A percentile compares a stretch with the other conserved stretches of the same genome.
Evolutionary conservation across 2,329 filamentous ascomycete genomes (phyloP).

Genomic region (Leptographium radiaticola): DNA sequence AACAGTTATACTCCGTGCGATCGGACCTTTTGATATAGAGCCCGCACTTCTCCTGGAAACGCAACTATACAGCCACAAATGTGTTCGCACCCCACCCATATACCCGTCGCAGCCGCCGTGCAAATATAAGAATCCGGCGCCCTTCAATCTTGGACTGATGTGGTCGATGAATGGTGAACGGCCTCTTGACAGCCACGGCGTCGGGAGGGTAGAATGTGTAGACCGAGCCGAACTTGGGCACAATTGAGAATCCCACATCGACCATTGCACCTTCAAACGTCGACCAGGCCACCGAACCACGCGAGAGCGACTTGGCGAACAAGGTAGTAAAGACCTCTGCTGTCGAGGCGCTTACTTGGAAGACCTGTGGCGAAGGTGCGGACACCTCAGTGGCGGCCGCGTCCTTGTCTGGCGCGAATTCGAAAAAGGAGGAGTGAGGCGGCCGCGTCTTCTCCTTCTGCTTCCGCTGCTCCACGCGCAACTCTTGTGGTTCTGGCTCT

Average conservation of each 20-base stretch:
- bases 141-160: slow-evolving; percentile 24
- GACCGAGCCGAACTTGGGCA: slow-evolving; percentile 27
- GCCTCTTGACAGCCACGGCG: slow-evolving; percentile 13
- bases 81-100: slow-evolving; percentile 24
- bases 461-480: slow-evolving; percentile 20
- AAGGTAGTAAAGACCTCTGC: slow-evolving; percentile 24
- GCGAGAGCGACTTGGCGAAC: slow-evolving; percentile 15
- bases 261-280: slow-evolving; percentile 28
- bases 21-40: no score
- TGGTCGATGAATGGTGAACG: slow-evolving; percentile 24
- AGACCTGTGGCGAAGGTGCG: neutral
- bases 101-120: slow-evolving; percentile 18
- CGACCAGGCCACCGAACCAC: slow-evolving; percentile 21
- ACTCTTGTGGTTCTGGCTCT: slow-evolving; percentile 11
- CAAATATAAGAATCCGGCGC: slow-evolving; percentile 15
- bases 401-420: slow-evolving; percentile 12
- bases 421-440: slow-evolving; percentile 20
- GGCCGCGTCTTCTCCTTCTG: slow-evolving; percentile 32
- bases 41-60: no score
- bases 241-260: slow-evolving; percentile 26
- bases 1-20: no score
- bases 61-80: slow-evolving; percentile 12
- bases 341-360: slow-evolving; percentile 26
- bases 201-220: slow-evolving; percentile 24
- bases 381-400: neutral